Conservation (phyloP, 2,329 filamentous ascomycete species). For the Aspergillus tanneri region DNA sequence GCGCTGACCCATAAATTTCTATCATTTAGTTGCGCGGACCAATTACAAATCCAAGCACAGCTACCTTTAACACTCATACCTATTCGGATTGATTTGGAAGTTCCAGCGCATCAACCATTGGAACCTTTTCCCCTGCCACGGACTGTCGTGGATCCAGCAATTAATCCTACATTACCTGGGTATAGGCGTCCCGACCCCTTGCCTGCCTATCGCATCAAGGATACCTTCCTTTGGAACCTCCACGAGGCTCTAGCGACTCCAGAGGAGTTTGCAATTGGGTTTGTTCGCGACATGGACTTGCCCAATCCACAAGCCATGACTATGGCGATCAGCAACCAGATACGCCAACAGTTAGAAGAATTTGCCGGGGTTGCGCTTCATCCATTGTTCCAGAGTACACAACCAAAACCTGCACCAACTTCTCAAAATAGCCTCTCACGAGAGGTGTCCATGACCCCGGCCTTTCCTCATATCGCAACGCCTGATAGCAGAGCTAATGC, state of each 20-base stretch:
- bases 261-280: conserved; percentile 86
- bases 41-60: conserved; percentile 65
- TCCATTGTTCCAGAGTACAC: conserved; percentile 71
- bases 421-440: conserved; percentile 46
- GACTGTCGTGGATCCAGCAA: conserved; percentile 39
- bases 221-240: conserved; percentile 97
- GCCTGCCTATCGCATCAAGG: conserved; percentile 82
- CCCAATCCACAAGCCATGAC: conserved; percentile 70
- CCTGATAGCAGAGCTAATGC: conserved; percentile 52
- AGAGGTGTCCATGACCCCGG: conserved; percentile 55
- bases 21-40: conserved; percentile 51
- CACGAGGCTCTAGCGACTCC: conserved; percentile 93
- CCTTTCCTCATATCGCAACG: conserved; percentile 53
- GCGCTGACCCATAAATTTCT: conserved; percentile 12
- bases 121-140: conserved; percentile 50
- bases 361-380: conserved; percentile 93
- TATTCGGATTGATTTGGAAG: conserved; percentile 92
- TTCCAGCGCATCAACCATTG: conserved; percentile 64
- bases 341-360: conserved; percentile 91
- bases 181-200: conserved; percentile 78
- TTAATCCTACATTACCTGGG: conserved; percentile 68
- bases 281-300: conserved; percentile 91
- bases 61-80: conserved; percentile 89
- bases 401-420: conserved; percentile 25
- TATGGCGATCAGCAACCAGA: conserved; percentile 85